Evolutionary conservation across 371 early-diverging fungal species (phyloP).

Genomic region (Blyttiomyces sp.): DNA sequence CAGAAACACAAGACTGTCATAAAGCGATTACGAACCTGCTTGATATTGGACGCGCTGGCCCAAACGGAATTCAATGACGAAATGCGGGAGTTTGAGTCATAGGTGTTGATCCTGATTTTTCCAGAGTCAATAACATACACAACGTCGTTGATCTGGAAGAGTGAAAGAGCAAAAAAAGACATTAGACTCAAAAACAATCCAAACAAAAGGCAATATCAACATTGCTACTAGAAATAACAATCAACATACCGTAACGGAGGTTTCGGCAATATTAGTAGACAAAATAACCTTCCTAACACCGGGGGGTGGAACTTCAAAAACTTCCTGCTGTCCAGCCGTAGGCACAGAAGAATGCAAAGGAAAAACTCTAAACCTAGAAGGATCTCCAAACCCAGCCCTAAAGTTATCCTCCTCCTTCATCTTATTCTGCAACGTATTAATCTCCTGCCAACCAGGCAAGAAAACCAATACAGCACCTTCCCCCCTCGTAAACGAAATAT

Average conservation of each 20-base stretch:
- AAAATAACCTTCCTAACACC: slow-evolving; percentile 82
- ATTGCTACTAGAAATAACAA: too few species aligned
- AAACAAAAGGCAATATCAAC: not conserved
- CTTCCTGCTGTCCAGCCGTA: slow-evolving; percentile 63
- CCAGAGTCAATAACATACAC: slow-evolving; percentile 61
- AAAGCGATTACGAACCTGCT: slow-evolving; percentile 25
- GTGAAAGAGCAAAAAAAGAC: not conserved
- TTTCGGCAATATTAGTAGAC: slow-evolving; percentile 93
- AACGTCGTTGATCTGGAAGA: slow-evolving; percentile 48
- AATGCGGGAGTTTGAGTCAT: slow-evolving; percentile 32
- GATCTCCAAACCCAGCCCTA: slow-evolving; percentile 25
- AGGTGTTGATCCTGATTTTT: slow-evolving; percentile 43
- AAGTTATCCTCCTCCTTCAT: slow-evolving; percentile 24
- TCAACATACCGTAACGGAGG: slow-evolving; percentile 57
- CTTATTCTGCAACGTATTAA: slow-evolving; percentile 21
- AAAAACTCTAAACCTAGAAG: slow-evolving; percentile 8
- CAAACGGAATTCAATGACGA: slow-evolving; percentile 30
- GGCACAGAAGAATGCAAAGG: slow-evolving; percentile 77
- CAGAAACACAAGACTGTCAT: not conserved
- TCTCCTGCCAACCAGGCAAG: slow-evolving; percentile 84
- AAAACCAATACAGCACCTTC: slow-evolving; percentile 83
- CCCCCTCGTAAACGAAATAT: slow-evolving; percentile 45
- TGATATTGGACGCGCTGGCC: slow-evolving; percentile 43
- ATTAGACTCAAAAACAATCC: not conserved
- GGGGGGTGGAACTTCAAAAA: slow-evolving; percentile 59